These are phyloP conservation scores for Boletus tylopilopsis DNA, from an alignment of 768 basidiomycete species.

Conservation along the genomic window DNA sequence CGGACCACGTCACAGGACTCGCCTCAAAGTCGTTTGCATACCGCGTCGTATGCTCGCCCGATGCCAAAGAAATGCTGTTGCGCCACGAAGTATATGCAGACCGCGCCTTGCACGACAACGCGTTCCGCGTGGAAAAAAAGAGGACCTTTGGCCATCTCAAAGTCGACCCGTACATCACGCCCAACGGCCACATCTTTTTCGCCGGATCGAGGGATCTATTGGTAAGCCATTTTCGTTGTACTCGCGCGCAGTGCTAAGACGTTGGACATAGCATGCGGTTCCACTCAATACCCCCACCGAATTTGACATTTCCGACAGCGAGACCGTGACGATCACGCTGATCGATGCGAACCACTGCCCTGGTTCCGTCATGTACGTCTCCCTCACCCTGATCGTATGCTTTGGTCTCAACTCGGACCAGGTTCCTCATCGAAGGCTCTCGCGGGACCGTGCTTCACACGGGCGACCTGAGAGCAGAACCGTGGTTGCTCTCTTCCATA, in stretches of 20 bases:
- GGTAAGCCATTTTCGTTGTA: neutral
- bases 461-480: conserved; percentile 89
- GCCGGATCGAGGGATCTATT: conserved; percentile 59
- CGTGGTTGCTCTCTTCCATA: conserved; percentile 69
- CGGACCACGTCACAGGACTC: conserved; percentile 82
- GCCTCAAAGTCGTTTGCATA: conserved; percentile 71
- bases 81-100: conserved; percentile 69
- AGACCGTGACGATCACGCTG: conserved; percentile 69
- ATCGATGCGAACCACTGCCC: conserved; percentile 95
- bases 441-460: conserved; percentile 81
- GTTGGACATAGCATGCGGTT: conserved; percentile 56
- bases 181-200: conserved; percentile 47
- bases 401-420: conserved; percentile 27
- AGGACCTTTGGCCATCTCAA: conserved; percentile 69
- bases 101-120: conserved; percentile 51
- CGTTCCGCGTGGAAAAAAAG: conserved; percentile 23
- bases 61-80: conserved; percentile 85
- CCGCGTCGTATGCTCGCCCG: conserved; percentile 70
- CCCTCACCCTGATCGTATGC: neutral
- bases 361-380: conserved; percentile 81
- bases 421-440: conserved; percentile 79
- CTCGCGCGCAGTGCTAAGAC: neutral
- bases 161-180: conserved; percentile 43
- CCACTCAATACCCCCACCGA: conserved; percentile 61
- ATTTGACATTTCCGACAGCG: conserved; percentile 52